These are phyloP conservation scores for Hyphodiscus hymeniophilus DNA, from an alignment of 495 filamentous ascomycete genomes.

Conservation along the genomic window DNA sequence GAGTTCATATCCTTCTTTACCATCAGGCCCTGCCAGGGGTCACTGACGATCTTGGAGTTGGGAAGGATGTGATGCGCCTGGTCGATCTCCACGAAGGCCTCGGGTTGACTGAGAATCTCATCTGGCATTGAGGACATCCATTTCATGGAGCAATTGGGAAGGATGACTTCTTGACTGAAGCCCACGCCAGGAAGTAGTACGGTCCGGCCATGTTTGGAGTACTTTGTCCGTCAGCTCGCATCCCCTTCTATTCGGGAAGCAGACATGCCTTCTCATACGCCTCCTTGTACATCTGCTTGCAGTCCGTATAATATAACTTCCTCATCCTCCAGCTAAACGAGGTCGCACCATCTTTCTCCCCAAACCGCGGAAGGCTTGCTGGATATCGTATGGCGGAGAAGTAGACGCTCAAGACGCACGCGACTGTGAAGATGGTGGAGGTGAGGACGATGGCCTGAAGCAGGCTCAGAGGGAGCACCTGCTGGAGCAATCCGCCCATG, in stretches of 20 bases:
- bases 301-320: constrained; percentile 19
- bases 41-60: neutral
- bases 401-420: neutral
- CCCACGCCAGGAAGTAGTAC: constrained; percentile 29
- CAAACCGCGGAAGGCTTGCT: constrained; percentile 16
- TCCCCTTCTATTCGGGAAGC: neutral
- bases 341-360: constrained; percentile 15
- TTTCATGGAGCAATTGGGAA: neutral
- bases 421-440: neutral
- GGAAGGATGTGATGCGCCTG: neutral
- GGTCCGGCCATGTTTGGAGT: constrained; percentile 26
- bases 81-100: constrained; percentile 2
- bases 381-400: constrained; percentile 9
- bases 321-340: constrained; percentile 21
- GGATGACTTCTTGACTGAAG: constrained; percentile 27
- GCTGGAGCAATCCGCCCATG: too few relatives aligned
- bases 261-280: constrained; percentile 20
- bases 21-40: neutral
- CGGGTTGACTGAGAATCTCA: neutral
- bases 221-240: too few relatives aligned
- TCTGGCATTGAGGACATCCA: neutral
- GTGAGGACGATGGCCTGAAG: constrained; percentile 20
- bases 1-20: constrained; percentile 1
- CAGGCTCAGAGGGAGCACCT: too few relatives aligned
- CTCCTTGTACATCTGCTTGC: constrained; percentile 18